Evolutionary conservation across 2,329 filamentous ascomycete species (phyloP).

Genomic region (Karstenula rhodostoma): DNA sequence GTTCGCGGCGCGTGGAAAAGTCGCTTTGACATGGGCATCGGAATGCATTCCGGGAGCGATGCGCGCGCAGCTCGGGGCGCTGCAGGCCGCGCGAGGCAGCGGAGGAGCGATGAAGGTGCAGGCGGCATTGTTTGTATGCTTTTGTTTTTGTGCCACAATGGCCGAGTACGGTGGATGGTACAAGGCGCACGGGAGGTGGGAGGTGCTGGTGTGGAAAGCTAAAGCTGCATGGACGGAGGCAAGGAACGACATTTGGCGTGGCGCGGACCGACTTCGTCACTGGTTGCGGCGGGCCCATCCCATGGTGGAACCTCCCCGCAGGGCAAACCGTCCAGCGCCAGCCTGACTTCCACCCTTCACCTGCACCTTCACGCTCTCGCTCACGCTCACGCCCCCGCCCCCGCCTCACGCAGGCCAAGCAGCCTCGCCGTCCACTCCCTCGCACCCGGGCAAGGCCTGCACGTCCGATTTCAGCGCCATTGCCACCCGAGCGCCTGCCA

Average conservation of each 20-base stretch:
- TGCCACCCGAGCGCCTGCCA: conserved; percentile 10
- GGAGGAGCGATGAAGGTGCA: conserved; percentile 29
- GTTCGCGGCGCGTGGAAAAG: conserved; percentile 41
- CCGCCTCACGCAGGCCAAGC: neutral
- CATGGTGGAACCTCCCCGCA: conserved; percentile 16
- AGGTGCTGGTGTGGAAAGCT: neutral
- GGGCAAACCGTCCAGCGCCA: neutral
- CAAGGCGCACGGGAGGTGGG: neutral
- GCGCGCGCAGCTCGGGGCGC: conserved; percentile 25
- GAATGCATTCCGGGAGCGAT: conserved; percentile 32
- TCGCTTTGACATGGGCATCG: conserved; percentile 34
- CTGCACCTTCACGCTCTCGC: conserved; percentile 8
- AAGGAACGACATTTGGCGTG: neutral
- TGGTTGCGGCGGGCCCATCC: conserved; percentile 23
- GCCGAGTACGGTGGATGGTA: conserved; percentile 1
- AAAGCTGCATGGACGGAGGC: neutral
- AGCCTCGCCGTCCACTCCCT: conserved; percentile 4
- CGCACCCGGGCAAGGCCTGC: conserved; percentile 8
- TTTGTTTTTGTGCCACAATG: conserved; percentile 15
- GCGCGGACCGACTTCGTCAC: conserved; percentile 26
- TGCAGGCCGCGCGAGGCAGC: conserved; percentile 30
- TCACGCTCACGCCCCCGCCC: neutral
- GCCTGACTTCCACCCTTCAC: conserved; percentile 5
- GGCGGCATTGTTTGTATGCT: conserved; percentile 32
- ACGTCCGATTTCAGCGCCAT: neutral